These are phyloP conservation scores for Casuarina glauca DNA, from an alignment of 306 rosid species.

Conservation along the genomic window DNA sequence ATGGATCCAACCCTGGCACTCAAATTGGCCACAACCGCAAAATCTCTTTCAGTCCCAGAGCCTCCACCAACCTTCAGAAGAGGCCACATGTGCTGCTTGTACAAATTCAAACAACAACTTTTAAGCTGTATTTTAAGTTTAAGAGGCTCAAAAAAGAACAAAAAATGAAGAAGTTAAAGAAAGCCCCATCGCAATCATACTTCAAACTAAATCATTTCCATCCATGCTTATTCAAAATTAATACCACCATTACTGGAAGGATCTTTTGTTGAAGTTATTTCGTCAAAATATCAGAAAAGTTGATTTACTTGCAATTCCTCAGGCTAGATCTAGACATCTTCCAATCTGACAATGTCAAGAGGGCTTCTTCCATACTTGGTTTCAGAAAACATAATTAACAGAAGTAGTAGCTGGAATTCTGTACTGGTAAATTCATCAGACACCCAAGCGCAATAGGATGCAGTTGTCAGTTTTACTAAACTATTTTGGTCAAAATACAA, in stretches of 20 bases:
- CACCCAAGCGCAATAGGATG: background rate
- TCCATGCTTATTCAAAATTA: background rate
- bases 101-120: slow-evolving; percentile 11
- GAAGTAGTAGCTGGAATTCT: background rate
- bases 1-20: slow-evolving; percentile 98
- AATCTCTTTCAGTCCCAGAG: slow-evolving; percentile 56
- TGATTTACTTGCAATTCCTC: background rate
- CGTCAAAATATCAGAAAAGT: background rate
- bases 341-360: background rate
- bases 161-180: background rate
- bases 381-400: background rate
- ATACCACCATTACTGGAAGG: background rate
- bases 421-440: background rate
- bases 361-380: background rate
- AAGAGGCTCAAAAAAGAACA: background rate
- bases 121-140: background rate
- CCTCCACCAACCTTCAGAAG: slow-evolving; percentile 76
- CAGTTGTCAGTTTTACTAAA: background rate
- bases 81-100: slow-evolving; percentile 92
- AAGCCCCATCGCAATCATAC: background rate
- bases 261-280: background rate
- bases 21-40: slow-evolving; percentile 82
- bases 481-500: background rate
- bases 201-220: background rate
- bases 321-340: slow-evolving; percentile 1